phyloP scores from a whole-genome alignment of 495 filamentous ascomycete species.

The Cercophora newfieldiana region DNA sequence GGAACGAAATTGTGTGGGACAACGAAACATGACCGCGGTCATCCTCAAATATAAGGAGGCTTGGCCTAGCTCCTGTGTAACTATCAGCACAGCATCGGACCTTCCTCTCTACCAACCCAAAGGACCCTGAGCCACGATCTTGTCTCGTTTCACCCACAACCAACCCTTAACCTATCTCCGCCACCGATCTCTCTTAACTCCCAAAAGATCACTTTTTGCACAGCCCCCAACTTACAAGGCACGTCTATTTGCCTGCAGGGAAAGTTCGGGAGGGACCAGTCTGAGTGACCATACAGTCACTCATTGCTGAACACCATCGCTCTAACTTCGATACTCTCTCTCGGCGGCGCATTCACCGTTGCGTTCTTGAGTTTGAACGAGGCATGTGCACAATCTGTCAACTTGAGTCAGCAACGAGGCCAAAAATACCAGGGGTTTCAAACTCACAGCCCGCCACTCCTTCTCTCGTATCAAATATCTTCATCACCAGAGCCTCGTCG shows the following conservation, averaged over 20 bases:
- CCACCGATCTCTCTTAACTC: too few species aligned
- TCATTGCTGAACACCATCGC: not conserved
- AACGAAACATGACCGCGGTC: too few species aligned
- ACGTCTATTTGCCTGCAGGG: conserved; percentile 26
- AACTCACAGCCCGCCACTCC: not conserved
- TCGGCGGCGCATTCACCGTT: not conserved
- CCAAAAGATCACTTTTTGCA: too few species aligned
- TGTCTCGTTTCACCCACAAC: too few species aligned
- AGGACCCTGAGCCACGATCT: too few species aligned
- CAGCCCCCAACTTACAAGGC: too few species aligned
- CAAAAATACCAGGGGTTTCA: not conserved
- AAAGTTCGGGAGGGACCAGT: conserved; percentile 29
- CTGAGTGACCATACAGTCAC: conserved; percentile 5
- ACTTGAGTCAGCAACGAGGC: not conserved
- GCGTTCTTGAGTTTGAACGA: not conserved
- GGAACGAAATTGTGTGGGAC: too few species aligned
- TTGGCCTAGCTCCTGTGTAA: too few species aligned
- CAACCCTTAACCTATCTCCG: too few species aligned
- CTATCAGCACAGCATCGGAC: too few species aligned
- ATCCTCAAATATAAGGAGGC: too few species aligned
- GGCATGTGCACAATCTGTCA: not conserved
- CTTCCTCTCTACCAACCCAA: too few species aligned
- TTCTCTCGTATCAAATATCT: not conserved
- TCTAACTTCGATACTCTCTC: not conserved
- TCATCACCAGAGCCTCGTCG: not conserved